These are phyloP conservation scores for Cotoneaster glaucophyllus DNA, from an alignment of 306 rosid species.

Conservation along the genomic window DNA sequence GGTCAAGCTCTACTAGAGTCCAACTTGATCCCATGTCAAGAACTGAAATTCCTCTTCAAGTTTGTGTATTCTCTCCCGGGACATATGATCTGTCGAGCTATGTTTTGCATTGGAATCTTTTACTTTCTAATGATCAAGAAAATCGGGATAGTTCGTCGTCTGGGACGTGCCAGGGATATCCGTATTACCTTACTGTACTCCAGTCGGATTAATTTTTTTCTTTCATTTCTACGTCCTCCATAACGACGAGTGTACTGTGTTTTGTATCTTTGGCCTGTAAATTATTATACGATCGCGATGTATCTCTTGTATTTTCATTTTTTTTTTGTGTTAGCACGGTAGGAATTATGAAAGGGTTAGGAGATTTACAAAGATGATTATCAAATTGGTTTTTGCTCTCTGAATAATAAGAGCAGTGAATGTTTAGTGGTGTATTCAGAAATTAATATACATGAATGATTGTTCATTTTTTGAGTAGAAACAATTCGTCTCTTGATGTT, in stretches of 20 bases:
- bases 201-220: constrained; percentile 45
- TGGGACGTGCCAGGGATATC: constrained; percentile 79
- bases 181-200: constrained; percentile 68
- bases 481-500: not conserved
- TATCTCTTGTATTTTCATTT: not conserved
- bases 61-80: constrained; percentile 84
- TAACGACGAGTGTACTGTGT: not conserved
- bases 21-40: constrained; percentile 57
- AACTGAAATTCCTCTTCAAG: constrained; percentile 70
- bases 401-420: constrained; percentile 21
- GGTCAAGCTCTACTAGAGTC: constrained; percentile 66
- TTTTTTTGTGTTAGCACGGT: constrained; percentile 6
- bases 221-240: constrained; percentile 7
- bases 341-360: constrained; percentile 26
- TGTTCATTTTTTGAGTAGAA: not conserved
- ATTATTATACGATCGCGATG: constrained; percentile 17
- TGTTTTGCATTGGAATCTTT: constrained; percentile 65
- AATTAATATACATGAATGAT: not conserved
- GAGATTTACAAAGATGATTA: constrained; percentile 20
- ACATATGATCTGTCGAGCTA: constrained; percentile 75
- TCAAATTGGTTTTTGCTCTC: constrained; percentile 24
- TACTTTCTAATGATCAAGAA: constrained; percentile 22
- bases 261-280: constrained; percentile 32
- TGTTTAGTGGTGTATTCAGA: not conserved
- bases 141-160: constrained; percentile 24